Conservation (phyloP, 2,329 filamentous ascomycete genomes). For the Ascochyta koolunga region DNA sequence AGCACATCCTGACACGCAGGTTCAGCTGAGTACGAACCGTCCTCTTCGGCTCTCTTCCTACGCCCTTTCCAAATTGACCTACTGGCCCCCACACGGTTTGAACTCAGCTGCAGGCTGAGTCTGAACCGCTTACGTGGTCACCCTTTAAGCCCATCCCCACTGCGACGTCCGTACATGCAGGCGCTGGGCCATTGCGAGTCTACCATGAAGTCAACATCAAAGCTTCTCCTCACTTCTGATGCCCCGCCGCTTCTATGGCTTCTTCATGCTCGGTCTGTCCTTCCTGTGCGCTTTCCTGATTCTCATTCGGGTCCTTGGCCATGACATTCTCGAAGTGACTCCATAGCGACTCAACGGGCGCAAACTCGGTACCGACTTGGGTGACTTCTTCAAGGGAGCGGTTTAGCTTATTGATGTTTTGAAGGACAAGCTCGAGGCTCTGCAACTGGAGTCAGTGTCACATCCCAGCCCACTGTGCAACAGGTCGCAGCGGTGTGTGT, state of each 20-base stretch:
- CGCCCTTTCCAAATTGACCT: background rate
- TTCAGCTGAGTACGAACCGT: background rate
- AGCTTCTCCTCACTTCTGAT: conserved; percentile 21
- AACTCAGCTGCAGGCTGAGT: background rate
- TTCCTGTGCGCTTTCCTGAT: conserved; percentile 28
- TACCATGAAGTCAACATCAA: background rate
- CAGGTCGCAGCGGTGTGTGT: conserved; percentile 41
- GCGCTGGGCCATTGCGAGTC: background rate
- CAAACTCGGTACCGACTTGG: conserved; percentile 94
- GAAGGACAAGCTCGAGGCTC: conserved; percentile 85
- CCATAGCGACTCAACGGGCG: conserved; percentile 96
- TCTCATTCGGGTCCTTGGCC: conserved; percentile 68
- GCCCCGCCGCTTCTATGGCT: conserved; percentile 28
- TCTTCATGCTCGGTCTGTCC: conserved; percentile 32
- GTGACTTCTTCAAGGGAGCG: conserved; percentile 90
- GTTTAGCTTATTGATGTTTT: conserved; percentile 95
- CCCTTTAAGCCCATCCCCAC: background rate
- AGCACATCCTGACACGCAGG: background rate
- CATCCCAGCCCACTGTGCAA: background rate
- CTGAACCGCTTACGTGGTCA: background rate
- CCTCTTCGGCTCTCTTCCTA: background rate
- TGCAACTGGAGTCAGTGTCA: conserved; percentile 33
- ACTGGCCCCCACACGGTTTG: background rate
- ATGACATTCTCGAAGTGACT: conserved; percentile 97
- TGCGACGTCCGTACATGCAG: background rate